These are phyloP conservation scores for Sinapis alba DNA, from an alignment of 441 rosid genomes.

Conservation along the genomic window DNA sequence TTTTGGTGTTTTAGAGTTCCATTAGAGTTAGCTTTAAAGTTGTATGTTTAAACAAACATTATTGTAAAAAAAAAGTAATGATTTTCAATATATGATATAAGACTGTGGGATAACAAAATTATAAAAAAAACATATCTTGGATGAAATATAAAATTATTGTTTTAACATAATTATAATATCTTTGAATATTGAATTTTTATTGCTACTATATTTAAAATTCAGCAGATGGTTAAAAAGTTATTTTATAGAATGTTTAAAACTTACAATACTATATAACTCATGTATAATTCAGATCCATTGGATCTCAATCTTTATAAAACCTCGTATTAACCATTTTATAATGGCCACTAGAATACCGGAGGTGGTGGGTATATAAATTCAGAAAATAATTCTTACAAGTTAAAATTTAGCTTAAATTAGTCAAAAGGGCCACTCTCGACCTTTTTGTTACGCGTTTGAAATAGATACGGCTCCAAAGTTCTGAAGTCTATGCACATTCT, in stretches of 20 bases:
- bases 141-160: neutral
- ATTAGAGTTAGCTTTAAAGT: neutral
- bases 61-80: neutral
- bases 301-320: neutral
- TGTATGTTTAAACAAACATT: neutral
- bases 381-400: neutral
- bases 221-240: neutral
- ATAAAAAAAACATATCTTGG: neutral
- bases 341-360: neutral
- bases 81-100: no score
- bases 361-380: neutral
- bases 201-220: neutral
- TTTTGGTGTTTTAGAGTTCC: neutral
- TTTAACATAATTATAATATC: neutral
- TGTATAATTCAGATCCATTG: constrained; percentile 11
- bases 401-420: neutral
- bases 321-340: neutral
- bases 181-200: neutral
- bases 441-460: constrained; percentile 15
- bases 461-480: constrained; percentile 15
- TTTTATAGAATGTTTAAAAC: neutral
- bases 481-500: constrained; percentile 1
- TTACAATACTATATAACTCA: neutral
- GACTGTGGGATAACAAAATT: neutral
- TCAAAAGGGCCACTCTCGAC: constrained; percentile 17